A percentile compares a stretch with the other conserved stretches of the same genome.
phyloP scores from a whole-genome alignment of 2,329 filamentous ascomycete genomes.

The Endothia cerciana region DNA sequence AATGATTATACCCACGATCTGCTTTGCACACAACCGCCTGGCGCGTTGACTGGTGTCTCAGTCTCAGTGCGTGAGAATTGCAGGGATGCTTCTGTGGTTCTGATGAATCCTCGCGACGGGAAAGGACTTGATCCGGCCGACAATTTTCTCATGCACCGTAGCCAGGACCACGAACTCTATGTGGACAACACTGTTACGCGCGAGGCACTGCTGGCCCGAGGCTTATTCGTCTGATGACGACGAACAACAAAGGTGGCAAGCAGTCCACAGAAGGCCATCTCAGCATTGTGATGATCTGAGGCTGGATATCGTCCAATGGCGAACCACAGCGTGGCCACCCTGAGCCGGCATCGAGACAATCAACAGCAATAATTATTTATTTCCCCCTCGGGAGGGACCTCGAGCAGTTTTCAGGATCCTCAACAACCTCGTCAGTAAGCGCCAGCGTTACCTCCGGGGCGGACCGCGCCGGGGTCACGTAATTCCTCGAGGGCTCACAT shows the following conservation, averaged over 20 bases:
- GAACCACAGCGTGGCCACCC: too few species aligned
- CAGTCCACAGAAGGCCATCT: too few species aligned
- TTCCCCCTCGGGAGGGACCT: too few species aligned
- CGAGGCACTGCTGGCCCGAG: background rate
- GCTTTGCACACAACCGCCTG: background rate
- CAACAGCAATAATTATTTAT: too few species aligned
- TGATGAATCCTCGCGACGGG: background rate
- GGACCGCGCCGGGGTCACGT: too few species aligned
- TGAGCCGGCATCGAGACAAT: too few species aligned
- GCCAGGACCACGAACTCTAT: background rate
- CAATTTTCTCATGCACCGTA: background rate
- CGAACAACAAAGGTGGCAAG: background rate
- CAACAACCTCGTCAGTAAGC: too few species aligned
- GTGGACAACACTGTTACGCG: background rate
- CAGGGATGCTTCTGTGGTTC: background rate
- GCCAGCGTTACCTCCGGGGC: too few species aligned
- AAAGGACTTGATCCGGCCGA: background rate
- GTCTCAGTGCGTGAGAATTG: background rate
- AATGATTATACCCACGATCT: conserved; percentile 25
- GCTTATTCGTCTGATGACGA: background rate
- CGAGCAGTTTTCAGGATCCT: too few species aligned
- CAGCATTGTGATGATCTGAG: too few species aligned
- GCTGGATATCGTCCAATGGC: too few species aligned
- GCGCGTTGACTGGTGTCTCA: background rate
- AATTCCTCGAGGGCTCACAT: too few species aligned